Conservation (phyloP, 202 grass and related monocot species). For the Bolboschoenoplectus hybrid region DNA sequence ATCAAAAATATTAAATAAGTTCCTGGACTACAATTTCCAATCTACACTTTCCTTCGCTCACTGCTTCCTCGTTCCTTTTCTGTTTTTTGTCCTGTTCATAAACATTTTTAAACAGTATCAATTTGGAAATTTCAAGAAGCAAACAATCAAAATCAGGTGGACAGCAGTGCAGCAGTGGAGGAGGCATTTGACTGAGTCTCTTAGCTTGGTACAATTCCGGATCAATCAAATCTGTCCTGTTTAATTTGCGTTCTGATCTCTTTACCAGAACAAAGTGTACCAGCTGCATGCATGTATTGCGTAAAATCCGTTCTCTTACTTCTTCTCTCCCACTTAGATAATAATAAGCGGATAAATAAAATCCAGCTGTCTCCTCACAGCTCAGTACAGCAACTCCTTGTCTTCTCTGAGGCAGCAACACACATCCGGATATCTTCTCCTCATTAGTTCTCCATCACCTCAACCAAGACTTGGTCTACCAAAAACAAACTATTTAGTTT, state of each 20-base stretch:
- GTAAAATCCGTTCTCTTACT: background rate
- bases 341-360: slow-evolving; percentile 43
- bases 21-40: background rate
- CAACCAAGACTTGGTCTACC: slow-evolving; percentile 27
- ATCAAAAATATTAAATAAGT: background rate
- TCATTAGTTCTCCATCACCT: slow-evolving; percentile 20
- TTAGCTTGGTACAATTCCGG: background rate
- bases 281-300: background rate
- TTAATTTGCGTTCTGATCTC: background rate
- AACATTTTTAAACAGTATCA: background rate
- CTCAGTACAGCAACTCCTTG: slow-evolving; percentile 37
- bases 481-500: background rate
- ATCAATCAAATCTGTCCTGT: background rate
- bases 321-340: background rate
- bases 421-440: slow-evolving; percentile 23
- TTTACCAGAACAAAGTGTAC: background rate
- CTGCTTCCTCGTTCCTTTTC: background rate
- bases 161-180: too few species aligned
- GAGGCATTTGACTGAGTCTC: slow-evolving; percentile 3
- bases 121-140: background rate
- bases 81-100: background rate
- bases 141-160: background rate
- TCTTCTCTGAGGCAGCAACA: slow-evolving; percentile 33
- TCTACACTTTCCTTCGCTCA: background rate
- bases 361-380: slow-evolving; percentile 41